A percentile compares a stretch with the other conserved stretches of the same genome.
Evolutionary conservation across 805 yeast species (phyloP).

Genomic region (Grigorovia transvaalensis): DNA sequence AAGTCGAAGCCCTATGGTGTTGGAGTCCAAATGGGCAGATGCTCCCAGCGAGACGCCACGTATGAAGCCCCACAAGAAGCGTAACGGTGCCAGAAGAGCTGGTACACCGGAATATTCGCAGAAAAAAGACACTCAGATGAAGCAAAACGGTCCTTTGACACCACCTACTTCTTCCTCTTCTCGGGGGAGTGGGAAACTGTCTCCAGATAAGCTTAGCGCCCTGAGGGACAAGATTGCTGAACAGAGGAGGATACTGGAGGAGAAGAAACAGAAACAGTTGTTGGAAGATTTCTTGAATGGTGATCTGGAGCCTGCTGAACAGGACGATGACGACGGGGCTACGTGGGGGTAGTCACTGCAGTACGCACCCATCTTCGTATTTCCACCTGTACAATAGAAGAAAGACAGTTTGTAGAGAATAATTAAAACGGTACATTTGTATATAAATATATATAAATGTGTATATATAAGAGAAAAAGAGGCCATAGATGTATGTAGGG

Average conservation of each 20-base stretch:
- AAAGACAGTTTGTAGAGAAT: not conserved
- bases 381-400: too few species aligned
- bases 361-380: too few species aligned
- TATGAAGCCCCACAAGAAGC: not conserved
- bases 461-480: too few species aligned
- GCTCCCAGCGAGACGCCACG: conserved; percentile 8
- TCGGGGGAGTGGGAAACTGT: not conserved
- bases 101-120: not conserved
- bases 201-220: conserved; percentile 7
- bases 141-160: not conserved
- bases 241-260: conserved; percentile 18
- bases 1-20: conserved; percentile 9
- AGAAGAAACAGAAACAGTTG: conserved; percentile 19
- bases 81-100: not conserved
- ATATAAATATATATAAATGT: not conserved
- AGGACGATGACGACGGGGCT: conserved; percentile 15
- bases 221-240: conserved; percentile 25
- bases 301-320: conserved; percentile 24
- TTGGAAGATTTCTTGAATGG: conserved; percentile 22
- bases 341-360: conserved; percentile 10
- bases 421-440: not conserved
- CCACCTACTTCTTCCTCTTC: not conserved
- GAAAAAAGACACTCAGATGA: not conserved
- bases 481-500: too few species aligned
- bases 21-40: conserved; percentile 26